Evolutionary conservation across 2,329 filamentous ascomycete species (phyloP).

Genomic region (Falciphora oryzae): DNA sequence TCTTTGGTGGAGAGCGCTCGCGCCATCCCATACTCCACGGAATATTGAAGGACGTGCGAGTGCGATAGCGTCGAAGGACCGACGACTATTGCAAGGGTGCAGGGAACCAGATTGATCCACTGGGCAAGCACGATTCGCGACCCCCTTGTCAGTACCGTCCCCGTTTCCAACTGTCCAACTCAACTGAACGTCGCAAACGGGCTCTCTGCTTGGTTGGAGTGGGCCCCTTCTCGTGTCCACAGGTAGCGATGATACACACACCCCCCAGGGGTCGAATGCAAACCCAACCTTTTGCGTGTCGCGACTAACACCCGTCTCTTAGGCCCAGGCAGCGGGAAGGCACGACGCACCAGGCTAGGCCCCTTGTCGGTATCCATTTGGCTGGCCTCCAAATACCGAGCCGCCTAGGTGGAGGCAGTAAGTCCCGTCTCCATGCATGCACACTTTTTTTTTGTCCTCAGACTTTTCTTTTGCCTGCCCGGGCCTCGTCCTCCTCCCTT

Average conservation of each 20-base stretch:
- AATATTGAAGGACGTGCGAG: background rate
- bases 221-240: background rate
- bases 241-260: background rate
- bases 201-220: background rate
- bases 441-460: background rate
- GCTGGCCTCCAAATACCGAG: slow-evolving; percentile 1
- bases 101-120: background rate
- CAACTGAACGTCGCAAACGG: background rate
- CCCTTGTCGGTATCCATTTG: background rate
- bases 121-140: background rate
- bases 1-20: background rate
- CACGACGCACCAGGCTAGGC: background rate
- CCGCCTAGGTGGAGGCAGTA: background rate
- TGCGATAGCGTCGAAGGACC: background rate
- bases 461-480: background rate
- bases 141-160: background rate
- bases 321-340: background rate
- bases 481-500: too few relatives aligned
- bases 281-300: background rate
- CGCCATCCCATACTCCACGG: background rate
- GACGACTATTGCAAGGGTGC: background rate
- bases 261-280: too few relatives aligned
- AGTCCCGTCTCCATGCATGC: background rate
- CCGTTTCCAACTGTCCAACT: background rate
- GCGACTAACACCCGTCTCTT: background rate